Evolutionary conservation across 2,329 filamentous ascomycete genomes (phyloP), one percentile per base, ranked within the genome.

Genomic region (Pseudogymnoascus sp.): DNA sequence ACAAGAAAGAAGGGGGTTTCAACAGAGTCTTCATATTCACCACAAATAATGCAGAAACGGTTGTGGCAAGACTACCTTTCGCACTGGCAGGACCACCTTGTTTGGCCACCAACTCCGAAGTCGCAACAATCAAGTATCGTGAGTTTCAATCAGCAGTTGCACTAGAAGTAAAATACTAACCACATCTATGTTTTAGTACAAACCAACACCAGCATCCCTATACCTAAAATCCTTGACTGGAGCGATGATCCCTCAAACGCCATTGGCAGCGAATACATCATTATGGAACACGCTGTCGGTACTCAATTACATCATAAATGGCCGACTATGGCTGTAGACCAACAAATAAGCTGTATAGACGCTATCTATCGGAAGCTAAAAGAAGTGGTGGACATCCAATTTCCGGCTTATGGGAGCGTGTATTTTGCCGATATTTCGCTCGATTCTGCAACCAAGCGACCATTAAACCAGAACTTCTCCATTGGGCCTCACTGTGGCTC

Each of bases 81-180:
- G 62, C 62, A 2, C 48, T 76, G 35, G 74, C 75, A 65, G 76
- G 76, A 8, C 75, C 74, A 7, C 55, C 67, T 41, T 69, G 67
- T 44, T 67, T 77, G 17, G 72, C 70, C 0, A 79, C 75, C 4
- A 71, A 68, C 62, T 79, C 77, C 25, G 75, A 80, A 67, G 76
- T 80, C 65, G 77, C 78, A 29, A 80, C 77, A 1, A 75, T 80
- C 55, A 67, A 67, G 55, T 79, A 75, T 64, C 48, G 76, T 78
- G 69, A 67, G 72, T 64, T 38, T 35, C n/a, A 51, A 8, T 36
- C 0, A 15, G 21, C 31, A 25, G 29, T 17, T 13, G 13, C 8
- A 39, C 31, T 55, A 42, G n/a, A 62, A 35, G 8, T 17, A 29
- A 25, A 55, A 58, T 33, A 17, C 31, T 29, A 17, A 55, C n/a